These are phyloP conservation scores for Gracilaria vermiculophylla DNA, from an alignment of 23 red algal genomes.

Conservation along the genomic window DNA sequence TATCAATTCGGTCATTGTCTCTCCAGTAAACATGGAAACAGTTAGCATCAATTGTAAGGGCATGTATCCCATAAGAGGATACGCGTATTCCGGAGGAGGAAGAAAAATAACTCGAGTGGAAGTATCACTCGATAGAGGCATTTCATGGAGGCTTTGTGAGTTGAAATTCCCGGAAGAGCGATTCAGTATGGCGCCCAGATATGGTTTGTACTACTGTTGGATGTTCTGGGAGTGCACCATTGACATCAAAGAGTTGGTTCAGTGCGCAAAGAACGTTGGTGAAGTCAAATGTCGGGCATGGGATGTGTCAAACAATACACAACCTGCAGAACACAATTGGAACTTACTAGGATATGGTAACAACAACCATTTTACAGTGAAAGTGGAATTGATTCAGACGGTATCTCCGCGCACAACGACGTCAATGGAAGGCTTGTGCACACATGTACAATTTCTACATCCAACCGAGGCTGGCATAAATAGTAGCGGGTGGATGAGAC, in stretches of 20 bases:
- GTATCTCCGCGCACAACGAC: neutral
- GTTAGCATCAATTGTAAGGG: neutral
- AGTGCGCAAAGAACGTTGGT: neutral
- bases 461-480: constrained; percentile 60
- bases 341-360: constrained; percentile 89
- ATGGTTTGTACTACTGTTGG: constrained; percentile 72
- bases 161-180: constrained; percentile 65
- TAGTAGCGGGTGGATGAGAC: constrained; percentile 90
- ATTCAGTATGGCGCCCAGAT: neutral
- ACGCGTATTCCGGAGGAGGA: constrained; percentile 85
- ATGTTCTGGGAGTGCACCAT: constrained; percentile 56
- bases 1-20: constrained; percentile 80
- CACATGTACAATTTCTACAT: constrained; percentile 64
- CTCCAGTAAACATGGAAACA: constrained; percentile 57
- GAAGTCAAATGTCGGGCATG: constrained; percentile 73
- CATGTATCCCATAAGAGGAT: constrained; percentile 71
- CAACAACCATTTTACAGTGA: constrained; percentile 77
- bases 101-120: constrained; percentile 89
- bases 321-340: constrained; percentile 79
- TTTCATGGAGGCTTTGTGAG: constrained; percentile 64
- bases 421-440: neutral
- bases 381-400: neutral
- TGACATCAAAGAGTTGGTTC: neutral
- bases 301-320: constrained; percentile 84
- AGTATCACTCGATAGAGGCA: constrained; percentile 67